Evolutionary conservation across 2,329 filamentous ascomycete species (phyloP), one percentile per base, ranked within the genome.

Genomic region (Colletotrichum graminicola): DNA sequence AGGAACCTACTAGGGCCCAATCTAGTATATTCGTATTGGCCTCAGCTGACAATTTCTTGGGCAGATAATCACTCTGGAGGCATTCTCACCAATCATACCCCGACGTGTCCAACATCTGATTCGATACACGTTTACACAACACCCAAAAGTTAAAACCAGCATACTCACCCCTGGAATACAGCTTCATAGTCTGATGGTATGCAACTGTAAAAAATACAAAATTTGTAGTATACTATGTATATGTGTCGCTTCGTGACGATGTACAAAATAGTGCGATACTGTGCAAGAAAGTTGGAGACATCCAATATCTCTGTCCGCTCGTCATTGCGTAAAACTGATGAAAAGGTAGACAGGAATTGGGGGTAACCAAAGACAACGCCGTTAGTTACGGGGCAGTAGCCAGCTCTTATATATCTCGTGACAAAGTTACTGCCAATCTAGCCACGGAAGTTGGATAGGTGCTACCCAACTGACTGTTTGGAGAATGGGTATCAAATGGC

Each of bases 41-140:
- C 5, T n/a, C 11, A 18, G 21, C 57, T 61, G 34, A 61, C 26
- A 51, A 49, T 21, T 18, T 41, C 23, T 34, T 39, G n/a, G 16
- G 18, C n/a, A 49, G 39, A 23, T 18, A 18, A 57, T 29, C 12
- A 21, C 36, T 54, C 55, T 26, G 16, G 39, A 49, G 5, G 21
- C 45, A 18, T 54, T 66, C 18, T 39, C 66, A 2, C 26, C 36
- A 5, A 16, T 70, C 5, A 39, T 72, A 43, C 66, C 70, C 5
- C 60, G 61, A 23, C 61, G 61, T 2, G 34, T 57, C 12, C 66
- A 69, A 29, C 61, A 47, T 23, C 47, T 72, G 32, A 70, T 72
- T n/a, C 66, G 61, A 23, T 56, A 32, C 34, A 43, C 66, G 7
- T 72, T 72, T 36, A 5, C 61, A 3, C 69, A 41, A 41, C 11